Evolutionary conservation across 176 grass and related monocot species (phyloP).

Genomic region (Lolium perenne): DNA sequence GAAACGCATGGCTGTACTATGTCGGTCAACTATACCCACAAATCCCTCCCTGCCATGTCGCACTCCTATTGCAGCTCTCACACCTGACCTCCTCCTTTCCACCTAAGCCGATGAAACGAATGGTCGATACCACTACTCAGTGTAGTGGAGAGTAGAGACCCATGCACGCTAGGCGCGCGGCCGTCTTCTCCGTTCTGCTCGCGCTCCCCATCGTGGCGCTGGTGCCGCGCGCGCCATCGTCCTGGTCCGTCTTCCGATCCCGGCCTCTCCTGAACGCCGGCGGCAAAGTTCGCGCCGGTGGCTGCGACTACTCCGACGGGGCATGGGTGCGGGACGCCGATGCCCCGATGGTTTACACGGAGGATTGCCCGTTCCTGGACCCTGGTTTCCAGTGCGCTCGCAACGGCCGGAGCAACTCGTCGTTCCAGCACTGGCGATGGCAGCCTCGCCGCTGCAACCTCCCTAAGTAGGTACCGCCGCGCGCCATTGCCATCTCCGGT

Average conservation of each 20-base stretch:
- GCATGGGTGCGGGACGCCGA: slow-evolving; percentile 51
- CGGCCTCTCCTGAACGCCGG: neutral
- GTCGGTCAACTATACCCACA: neutral
- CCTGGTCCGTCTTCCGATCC: neutral
- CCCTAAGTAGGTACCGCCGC: slow-evolving; percentile 45
- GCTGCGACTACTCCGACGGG: slow-evolving; percentile 57
- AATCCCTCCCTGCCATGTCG: neutral
- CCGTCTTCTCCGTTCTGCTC: slow-evolving; percentile 33
- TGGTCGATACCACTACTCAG: neutral
- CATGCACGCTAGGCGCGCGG: slow-evolving; percentile 40
- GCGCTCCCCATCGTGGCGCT: slow-evolving; percentile 22
- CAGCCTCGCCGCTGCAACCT: slow-evolving; percentile 54
- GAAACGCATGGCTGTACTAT: no score
- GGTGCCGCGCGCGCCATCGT: neutral
- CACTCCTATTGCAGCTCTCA: no score
- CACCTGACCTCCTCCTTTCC: neutral
- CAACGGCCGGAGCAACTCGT: slow-evolving; percentile 47
- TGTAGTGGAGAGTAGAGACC: neutral
- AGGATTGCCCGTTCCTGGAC: slow-evolving; percentile 68
- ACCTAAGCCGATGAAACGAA: neutral
- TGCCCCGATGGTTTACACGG: slow-evolving; percentile 22
- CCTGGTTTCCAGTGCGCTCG: slow-evolving; percentile 67
- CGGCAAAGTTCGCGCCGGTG: neutral
- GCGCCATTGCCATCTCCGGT: neutral
- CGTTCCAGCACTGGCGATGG: slow-evolving; percentile 58